phyloP scores from a whole-genome alignment of 1,284 basidiomycete genomes.

The Mycosarcoma mackinlayi region DNA sequence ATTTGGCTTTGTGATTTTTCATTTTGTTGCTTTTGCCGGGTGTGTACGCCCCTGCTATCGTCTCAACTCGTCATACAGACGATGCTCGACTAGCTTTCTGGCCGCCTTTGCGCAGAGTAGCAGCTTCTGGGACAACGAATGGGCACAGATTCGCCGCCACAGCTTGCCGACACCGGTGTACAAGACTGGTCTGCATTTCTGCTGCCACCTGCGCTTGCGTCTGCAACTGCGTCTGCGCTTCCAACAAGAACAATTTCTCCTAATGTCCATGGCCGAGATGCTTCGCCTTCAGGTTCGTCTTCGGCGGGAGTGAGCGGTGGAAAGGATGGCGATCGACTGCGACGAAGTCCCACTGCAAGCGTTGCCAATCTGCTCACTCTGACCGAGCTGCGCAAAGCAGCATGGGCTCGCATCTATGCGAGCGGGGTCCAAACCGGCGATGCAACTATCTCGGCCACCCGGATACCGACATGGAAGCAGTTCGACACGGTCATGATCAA shows the following conservation, averaged over 20 bases:
- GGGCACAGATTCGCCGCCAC: slow-evolving; percentile 3
- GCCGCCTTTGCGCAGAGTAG: too few relatives aligned
- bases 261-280: not conserved
- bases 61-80: not conserved
- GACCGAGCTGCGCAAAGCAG: slow-evolving; percentile 46
- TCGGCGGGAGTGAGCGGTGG: not conserved
- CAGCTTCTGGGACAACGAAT: too few relatives aligned
- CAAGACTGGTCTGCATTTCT: slow-evolving; percentile 14
- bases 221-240: not conserved
- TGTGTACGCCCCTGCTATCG: too few relatives aligned
- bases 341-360: not conserved
- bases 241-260: not conserved
- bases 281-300: slow-evolving; percentile 5
- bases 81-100: too few relatives aligned
- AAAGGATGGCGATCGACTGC: not conserved
- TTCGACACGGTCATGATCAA: slow-evolving; percentile 44
- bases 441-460: slow-evolving; percentile 28
- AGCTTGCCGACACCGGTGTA: not conserved
- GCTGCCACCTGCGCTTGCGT: not conserved
- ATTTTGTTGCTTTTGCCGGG: too few relatives aligned
- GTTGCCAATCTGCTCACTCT: slow-evolving; percentile 33
- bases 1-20: too few relatives aligned
- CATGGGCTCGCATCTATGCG: slow-evolving; percentile 42
- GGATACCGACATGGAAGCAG: slow-evolving; percentile 37
- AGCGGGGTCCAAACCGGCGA: slow-evolving; percentile 31